These are phyloP conservation scores for Malus hybrid DNA, from an alignment of 331 rosid genomes.

Conservation along the genomic window DNA sequence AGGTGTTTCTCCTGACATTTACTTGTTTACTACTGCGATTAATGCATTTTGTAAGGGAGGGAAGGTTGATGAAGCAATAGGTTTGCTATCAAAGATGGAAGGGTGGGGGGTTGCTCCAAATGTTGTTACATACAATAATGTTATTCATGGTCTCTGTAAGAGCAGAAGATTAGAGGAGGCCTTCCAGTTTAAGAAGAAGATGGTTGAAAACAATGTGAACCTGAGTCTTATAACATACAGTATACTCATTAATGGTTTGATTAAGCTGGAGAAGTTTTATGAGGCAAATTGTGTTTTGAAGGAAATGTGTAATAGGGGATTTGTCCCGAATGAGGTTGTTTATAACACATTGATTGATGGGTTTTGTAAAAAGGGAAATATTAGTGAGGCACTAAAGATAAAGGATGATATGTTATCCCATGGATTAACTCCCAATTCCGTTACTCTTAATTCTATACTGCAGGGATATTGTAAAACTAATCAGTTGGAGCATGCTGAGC, in stretches of 20 bases:
- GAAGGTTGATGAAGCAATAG: conserved; percentile 47
- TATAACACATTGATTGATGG: conserved; percentile 62
- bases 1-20: conserved; percentile 46
- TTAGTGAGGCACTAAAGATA: conserved; percentile 46
- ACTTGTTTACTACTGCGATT: conserved; percentile 44
- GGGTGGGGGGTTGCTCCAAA: conserved; percentile 50
- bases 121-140: conserved; percentile 59
- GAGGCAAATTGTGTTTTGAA: conserved; percentile 35
- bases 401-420: conserved; percentile 55
- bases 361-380: conserved; percentile 46
- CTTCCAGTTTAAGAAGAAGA: conserved; percentile 42
- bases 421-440: conserved; percentile 53
- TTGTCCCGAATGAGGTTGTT: conserved; percentile 50
- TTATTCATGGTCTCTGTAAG: conserved; percentile 74
- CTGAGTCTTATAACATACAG: conserved; percentile 55
- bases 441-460: conserved; percentile 53
- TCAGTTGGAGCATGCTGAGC: conserved; percentile 46
- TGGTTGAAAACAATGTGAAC: conserved; percentile 37
- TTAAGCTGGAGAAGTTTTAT: conserved; percentile 45
- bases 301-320: conserved; percentile 49
- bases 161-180: conserved; percentile 54
- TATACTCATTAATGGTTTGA: conserved; percentile 55
- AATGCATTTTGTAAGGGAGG: conserved; percentile 54
- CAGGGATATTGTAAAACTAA: conserved; percentile 51
- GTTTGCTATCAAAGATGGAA: conserved; percentile 54